Conservation (phyloP, 352 stramenopile species). For the Thalassiosira livingstoniorum region DNA sequence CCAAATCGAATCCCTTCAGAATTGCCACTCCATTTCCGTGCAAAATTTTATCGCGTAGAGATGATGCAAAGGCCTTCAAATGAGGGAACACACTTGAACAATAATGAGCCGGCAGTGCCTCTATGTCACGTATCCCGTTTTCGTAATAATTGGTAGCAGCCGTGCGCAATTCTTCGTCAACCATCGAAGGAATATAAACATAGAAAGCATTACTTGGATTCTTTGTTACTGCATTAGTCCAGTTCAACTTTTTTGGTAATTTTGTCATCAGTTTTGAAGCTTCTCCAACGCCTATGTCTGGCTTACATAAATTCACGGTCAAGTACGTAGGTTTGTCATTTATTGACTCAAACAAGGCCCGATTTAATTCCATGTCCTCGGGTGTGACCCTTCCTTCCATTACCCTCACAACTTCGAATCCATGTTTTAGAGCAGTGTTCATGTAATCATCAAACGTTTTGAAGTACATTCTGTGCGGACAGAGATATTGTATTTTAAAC, state of each 20-base stretch:
- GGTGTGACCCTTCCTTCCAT: constrained; percentile 9
- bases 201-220: constrained; percentile 15
- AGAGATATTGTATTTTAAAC: not conserved
- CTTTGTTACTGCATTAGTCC: constrained; percentile 1
- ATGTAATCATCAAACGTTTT: constrained; percentile 39
- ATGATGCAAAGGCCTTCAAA: constrained; percentile 15
- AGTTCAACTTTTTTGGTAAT: constrained; percentile 38
- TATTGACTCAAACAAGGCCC: constrained; percentile 18
- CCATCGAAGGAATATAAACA: constrained; percentile 9
- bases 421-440: not conserved
- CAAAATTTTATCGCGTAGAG: constrained; percentile 19
- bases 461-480: not conserved
- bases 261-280: constrained; percentile 3
- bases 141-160: constrained; percentile 10
- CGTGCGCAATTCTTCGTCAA: constrained; percentile 19
- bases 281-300: not conserved
- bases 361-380: not conserved
- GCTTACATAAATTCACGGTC: constrained; percentile 2
- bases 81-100: not conserved
- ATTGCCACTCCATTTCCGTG: constrained; percentile 25
- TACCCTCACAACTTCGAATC: constrained; percentile 25
- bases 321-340: constrained; percentile 4
- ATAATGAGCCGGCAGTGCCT: too few species aligned
- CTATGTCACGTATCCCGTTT: constrained; percentile 13
- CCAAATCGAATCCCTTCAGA: constrained; percentile 29